Evolutionary conservation across 192 early-diverging fungal species (phyloP).

Genomic region (Coemansia guatemalensis): DNA sequence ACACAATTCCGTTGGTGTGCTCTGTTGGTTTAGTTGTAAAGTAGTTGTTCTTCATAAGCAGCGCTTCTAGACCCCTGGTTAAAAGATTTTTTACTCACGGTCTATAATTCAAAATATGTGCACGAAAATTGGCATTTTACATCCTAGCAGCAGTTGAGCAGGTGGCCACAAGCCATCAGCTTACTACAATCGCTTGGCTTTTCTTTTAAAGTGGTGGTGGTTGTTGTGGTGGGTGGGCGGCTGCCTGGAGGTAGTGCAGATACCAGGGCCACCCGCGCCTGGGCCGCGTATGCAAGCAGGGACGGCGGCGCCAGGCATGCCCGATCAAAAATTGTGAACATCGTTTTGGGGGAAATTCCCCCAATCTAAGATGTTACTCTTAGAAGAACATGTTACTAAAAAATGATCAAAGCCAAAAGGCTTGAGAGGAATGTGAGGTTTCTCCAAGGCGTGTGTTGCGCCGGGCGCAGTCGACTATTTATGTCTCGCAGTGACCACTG

Average conservation of each 20-base stretch:
- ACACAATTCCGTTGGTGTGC: no score
- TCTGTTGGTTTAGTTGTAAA: no score
- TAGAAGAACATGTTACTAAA: slow-evolving; percentile 49
- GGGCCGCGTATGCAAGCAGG: slow-evolving; percentile 41
- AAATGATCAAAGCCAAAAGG: slow-evolving; percentile 45
- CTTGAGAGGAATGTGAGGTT: slow-evolving; percentile 25
- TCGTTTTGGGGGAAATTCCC: slow-evolving; percentile 19
- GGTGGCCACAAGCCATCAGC: no score
- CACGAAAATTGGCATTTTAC: no score
- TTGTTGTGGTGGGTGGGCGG: slow-evolving; percentile 18
- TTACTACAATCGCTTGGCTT: no score
- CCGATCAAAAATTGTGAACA: slow-evolving; percentile 42
- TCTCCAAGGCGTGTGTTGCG: background rate
- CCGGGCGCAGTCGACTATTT: slow-evolving; percentile 4
- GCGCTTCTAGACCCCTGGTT: no score
- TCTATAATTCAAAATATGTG: no score
- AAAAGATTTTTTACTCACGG: no score
- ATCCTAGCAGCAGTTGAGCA: no score
- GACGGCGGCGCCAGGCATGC: slow-evolving; percentile 24
- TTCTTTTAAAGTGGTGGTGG: background rate
- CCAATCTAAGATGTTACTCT: slow-evolving; percentile 40
- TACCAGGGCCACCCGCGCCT: slow-evolving; percentile 44
- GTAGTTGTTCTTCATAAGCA: no score
- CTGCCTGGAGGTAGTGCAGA: slow-evolving; percentile 45
- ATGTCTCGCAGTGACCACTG: background rate